Conservation (phyloP, 2,329 filamentous ascomycete genomes). For the Xylaria sp. region DNA sequence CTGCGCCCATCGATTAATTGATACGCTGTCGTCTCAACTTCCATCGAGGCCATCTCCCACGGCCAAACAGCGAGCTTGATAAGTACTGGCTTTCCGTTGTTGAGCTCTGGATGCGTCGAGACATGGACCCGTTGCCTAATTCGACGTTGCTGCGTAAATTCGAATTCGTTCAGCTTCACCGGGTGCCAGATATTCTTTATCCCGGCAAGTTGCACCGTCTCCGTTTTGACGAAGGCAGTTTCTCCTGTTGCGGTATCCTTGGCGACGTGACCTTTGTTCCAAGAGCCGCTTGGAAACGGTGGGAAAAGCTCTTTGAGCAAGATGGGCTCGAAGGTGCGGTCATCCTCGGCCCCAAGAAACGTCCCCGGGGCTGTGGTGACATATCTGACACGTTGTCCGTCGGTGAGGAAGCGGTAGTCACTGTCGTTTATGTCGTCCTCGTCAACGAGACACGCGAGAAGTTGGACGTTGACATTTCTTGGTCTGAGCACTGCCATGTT, state of each 20-base stretch:
- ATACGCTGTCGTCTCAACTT: constrained; percentile 17
- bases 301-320: not conserved
- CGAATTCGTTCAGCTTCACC: constrained; percentile 8
- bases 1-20: constrained; percentile 5
- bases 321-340: constrained; percentile 5
- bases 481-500: constrained; percentile 9
- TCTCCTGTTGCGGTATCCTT: not conserved
- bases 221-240: not conserved
- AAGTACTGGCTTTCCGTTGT: constrained; percentile 1
- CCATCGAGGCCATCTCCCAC: constrained; percentile 15
- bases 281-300: constrained; percentile 2
- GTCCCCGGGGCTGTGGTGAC: constrained; percentile 4
- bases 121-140: constrained; percentile 10
- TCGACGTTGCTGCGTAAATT: constrained; percentile 3
- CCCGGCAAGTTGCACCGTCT: not conserved
- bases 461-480: constrained; percentile 20
- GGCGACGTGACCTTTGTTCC: not conserved
- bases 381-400: constrained; percentile 18
- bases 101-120: constrained; percentile 6
- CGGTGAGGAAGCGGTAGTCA: constrained; percentile 21
- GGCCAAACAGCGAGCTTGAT: constrained; percentile 18
- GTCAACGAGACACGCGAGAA: constrained; percentile 20
- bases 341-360: constrained; percentile 2
- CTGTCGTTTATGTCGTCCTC: constrained; percentile 24
- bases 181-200: constrained; percentile 1